Percentiles rank a stretch among this genome's conserved stretches.
phyloP scores from a whole-genome alignment of 163 green algal species.

The Scenedesmus sp. region DNA sequence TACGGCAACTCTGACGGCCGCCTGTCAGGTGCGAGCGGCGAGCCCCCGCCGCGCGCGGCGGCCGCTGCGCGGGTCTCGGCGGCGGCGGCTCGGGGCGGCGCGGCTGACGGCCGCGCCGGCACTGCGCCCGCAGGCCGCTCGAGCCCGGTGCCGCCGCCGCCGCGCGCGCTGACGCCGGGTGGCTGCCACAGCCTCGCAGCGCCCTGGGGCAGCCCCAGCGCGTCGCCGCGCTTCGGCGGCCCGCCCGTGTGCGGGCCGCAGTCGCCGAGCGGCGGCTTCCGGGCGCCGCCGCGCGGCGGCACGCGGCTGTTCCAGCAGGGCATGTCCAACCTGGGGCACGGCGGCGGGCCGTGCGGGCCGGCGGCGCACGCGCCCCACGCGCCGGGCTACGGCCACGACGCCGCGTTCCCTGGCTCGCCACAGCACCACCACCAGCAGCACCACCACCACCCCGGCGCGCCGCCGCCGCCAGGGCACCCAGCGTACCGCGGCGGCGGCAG shows the following conservation, averaged over 20 bases:
- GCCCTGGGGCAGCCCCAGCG: conserved; percentile 2
- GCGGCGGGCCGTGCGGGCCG: too few species aligned
- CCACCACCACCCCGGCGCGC: neutral
- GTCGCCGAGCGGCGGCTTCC: neutral
- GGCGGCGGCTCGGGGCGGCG: too few species aligned
- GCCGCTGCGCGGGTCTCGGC: too few species aligned
- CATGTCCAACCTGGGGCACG: conserved; percentile 31
- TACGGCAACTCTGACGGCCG: conserved; percentile 6
- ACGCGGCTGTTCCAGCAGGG: neutral
- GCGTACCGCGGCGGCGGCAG: neutral
- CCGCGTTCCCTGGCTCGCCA: neutral
- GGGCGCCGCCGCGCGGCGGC: neutral
- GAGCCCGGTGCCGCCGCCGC: neutral
- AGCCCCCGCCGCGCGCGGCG: too few species aligned
- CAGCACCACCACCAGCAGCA: conserved; percentile 11
- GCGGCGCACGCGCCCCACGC: neutral
- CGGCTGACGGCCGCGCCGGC: too few species aligned
- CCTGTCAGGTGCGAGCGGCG: conserved; percentile 1
- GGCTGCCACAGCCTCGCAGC: neutral
- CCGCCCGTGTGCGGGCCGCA: conserved; percentile 1
- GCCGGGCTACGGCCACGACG: neutral
- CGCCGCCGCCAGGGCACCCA: too few species aligned
- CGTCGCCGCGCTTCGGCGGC: conserved; percentile 12
- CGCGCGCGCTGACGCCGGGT: conserved; percentile 17
- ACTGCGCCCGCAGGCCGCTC: too few species aligned